Conservation (phyloP, 805 yeast species). For the Kodamaea lidongshanica region DNA sequence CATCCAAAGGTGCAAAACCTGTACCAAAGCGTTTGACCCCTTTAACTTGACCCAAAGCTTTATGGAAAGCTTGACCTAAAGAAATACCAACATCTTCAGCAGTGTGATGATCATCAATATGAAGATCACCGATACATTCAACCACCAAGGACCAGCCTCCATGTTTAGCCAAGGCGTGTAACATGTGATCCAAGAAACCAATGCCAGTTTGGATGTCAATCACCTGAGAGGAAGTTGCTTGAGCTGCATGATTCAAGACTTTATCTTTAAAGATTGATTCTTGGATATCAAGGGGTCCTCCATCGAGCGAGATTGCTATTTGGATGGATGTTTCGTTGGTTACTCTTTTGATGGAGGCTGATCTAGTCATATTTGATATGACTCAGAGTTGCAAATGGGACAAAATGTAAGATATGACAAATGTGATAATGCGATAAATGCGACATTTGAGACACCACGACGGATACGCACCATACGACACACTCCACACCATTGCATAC, state of each 20-base stretch:
- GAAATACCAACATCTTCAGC: conserved; percentile 95
- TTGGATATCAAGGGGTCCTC: conserved; percentile 67
- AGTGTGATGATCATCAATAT: conserved; percentile 95
- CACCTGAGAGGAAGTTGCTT: conserved; percentile 61
- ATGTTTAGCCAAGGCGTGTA: conserved; percentile 95
- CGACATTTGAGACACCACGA: too few relatives aligned
- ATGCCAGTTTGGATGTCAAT: conserved; percentile 85
- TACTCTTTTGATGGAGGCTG: conserved; percentile 54
- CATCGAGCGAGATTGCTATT: conserved; percentile 76
- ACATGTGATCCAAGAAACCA: conserved; percentile 95
- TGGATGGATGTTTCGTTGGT: conserved; percentile 95
- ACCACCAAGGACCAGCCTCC: conserved; percentile 90
- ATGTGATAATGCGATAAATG: neutral
- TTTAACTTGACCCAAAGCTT: conserved; percentile 80
- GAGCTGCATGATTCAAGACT: conserved; percentile 52
- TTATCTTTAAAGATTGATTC: conserved; percentile 46
- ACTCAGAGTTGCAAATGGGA: neutral
- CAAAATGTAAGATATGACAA: neutral
- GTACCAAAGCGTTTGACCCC: conserved; percentile 91
- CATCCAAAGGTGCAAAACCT: conserved; percentile 95
- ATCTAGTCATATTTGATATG: conserved; percentile 9
- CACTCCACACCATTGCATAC: too few relatives aligned
- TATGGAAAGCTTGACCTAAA: conserved; percentile 79
- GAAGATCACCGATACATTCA: conserved; percentile 89
- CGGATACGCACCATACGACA: too few relatives aligned